A percentile compares a stretch with the other conserved stretches of the same genome.
phyloP scores from a whole-genome alignment of 169 alveolate species.

The Eimeria mitis region DNA sequence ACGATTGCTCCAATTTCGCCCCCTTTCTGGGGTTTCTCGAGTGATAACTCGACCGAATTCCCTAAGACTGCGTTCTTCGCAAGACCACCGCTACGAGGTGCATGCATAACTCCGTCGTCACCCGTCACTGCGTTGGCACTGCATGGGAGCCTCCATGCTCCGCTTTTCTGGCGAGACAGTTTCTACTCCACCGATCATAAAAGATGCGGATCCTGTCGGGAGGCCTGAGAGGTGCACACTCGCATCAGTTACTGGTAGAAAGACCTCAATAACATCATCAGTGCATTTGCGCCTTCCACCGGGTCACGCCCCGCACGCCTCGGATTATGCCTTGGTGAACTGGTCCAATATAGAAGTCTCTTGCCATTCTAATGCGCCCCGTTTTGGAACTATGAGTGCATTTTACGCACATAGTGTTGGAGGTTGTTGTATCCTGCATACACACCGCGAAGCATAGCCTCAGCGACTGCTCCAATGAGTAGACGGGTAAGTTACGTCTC shows the following conservation, averaged over 20 bases:
- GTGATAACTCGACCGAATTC: background rate
- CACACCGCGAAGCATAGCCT: background rate
- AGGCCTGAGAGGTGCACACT: background rate
- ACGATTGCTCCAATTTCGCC: background rate
- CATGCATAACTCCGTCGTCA: background rate
- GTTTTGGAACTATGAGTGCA: background rate
- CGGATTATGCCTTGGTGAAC: background rate
- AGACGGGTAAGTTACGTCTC: background rate
- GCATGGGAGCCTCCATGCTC: background rate
- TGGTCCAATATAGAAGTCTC: background rate
- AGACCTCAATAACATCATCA: background rate
- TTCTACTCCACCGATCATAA: background rate
- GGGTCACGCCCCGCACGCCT: background rate
- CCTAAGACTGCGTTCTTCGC: background rate
- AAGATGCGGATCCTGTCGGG: background rate
- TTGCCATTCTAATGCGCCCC: background rate
- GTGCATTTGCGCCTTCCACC: background rate
- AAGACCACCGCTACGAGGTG: background rate
- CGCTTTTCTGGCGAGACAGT: background rate
- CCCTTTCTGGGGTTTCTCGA: background rate
- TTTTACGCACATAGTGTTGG: background rate
- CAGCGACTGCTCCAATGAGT: background rate
- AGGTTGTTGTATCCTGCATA: background rate
- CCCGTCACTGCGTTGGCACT: background rate
- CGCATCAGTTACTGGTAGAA: background rate